phyloP scores from a whole-genome alignment of 306 rosid genomes.

The Hylodesmum podocarpum region DNA sequence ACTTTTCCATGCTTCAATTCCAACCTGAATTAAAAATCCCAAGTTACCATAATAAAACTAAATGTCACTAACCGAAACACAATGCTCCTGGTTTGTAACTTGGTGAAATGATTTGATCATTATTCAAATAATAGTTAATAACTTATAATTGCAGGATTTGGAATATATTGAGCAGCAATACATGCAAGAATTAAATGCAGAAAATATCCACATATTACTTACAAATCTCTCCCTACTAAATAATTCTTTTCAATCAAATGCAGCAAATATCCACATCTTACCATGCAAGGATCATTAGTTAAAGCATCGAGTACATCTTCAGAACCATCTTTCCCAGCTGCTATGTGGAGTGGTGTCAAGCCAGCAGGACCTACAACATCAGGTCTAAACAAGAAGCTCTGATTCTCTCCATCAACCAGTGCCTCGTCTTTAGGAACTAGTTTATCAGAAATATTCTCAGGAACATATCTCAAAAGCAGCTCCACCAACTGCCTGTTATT shows the following conservation, averaged over 20 bases:
- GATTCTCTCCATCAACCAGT: conserved; percentile 34
- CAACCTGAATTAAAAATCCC: conserved; percentile 59
- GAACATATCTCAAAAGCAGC: conserved; percentile 67
- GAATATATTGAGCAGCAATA: no score
- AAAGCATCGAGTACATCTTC: conserved; percentile 81
- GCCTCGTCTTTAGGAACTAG: conserved; percentile 37
- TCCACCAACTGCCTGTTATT: conserved; percentile 74
- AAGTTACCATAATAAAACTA: no score
- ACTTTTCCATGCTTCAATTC: conserved; percentile 89
- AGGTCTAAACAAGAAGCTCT: conserved; percentile 73
- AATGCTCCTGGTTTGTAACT: neutral
- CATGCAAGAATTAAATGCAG: no score
- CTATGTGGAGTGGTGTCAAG: conserved; percentile 90
- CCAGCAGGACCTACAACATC: conserved; percentile 74
- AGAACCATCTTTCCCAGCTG: conserved; percentile 83
- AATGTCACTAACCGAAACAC: conserved; percentile 9
- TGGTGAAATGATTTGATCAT: no score
- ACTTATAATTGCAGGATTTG: no score
- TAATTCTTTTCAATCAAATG: conserved; percentile 13
- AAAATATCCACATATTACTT: neutral
- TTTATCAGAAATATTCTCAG: conserved; percentile 41
- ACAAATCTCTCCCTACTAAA: neutral
- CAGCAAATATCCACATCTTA: conserved; percentile 41
- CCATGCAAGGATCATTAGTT: conserved; percentile 83
- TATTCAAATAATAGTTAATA: no score